Evolutionary conservation across 2,329 filamentous ascomycete genomes (phyloP), one percentile per base, ranked within the genome.

Genomic region (Cadophora sp.): DNA sequence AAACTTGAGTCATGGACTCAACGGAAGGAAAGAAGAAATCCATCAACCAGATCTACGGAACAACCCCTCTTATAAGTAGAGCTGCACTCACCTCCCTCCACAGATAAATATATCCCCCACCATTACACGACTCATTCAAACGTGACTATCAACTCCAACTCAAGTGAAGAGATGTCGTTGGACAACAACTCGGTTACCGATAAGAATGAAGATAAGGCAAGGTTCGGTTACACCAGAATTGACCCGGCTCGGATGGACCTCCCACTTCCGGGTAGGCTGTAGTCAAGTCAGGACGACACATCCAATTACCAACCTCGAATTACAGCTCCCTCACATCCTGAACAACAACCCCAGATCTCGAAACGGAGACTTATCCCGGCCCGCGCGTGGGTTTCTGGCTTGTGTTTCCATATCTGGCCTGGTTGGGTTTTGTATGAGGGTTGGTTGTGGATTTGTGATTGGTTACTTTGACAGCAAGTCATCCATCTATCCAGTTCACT

Each of bases 271-370:
- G n/a, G n/a, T 30, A 30, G 6, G 27, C 27, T 30, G 27, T 30
- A 45, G 33, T 9, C 43, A 16, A n/a, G 24, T 53, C 33, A 30
- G 53, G 30, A 39, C 30, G 53, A 51, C 36, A 51, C 48, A 51
- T 55, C 60, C 48, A 43, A 56, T 59, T 51, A 48, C 11, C 53
- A 59, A 11, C 51, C 9, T 24, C n/a, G 47, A 47, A 58, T 58
- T 64, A 56, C 39, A 47, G 3, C 36, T 36, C 27, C 16, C 39
- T 58, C 27, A 33, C 43, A 22, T 33, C 22, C 36, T 8, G 27
- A 30, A 30, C 24, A 18, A 45, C 16, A n/a, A n/a, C 50, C 48
- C 36, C 53, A 41, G 36, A 41, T 39, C 30, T 58, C 36, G 16
- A 60, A 60, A 13, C 24, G 43, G 58, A 60, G 45, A 39, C 8